Percentiles rank a stretch among this genome's conserved stretches.
These are phyloP conservation scores for Tricholoma terreum DNA, from an alignment of 768 basidiomycete species.

Conservation along the genomic window DNA sequence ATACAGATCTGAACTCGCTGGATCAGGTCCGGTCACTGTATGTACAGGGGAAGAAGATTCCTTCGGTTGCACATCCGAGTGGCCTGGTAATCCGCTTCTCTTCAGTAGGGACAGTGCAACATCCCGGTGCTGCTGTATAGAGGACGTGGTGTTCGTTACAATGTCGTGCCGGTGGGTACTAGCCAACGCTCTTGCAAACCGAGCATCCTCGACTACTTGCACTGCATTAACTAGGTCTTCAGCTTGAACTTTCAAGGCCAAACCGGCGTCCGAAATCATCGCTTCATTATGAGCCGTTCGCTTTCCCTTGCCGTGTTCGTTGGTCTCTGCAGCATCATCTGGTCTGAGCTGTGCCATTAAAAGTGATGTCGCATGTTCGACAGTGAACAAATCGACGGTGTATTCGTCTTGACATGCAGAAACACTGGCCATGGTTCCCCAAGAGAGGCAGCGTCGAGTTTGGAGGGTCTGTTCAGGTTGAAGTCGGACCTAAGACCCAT, in stretches of 20 bases:
- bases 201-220: conserved; percentile 31
- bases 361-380: conserved; percentile 1
- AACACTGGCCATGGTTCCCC: neutral
- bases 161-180: conserved; percentile 22
- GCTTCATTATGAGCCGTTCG: conserved; percentile 24
- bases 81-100: neutral
- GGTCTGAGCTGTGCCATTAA: neutral
- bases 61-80: neutral
- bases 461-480: neutral
- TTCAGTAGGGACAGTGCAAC: neutral
- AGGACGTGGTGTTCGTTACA: neutral
- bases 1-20: neutral
- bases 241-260: conserved; percentile 41
- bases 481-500: neutral
- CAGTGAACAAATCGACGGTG: neutral
- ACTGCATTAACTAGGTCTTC: conserved; percentile 31
- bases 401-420: neutral
- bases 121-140: neutral
- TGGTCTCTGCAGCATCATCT: neutral
- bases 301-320: conserved; percentile 35
- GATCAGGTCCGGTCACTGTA: neutral
- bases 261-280: conserved; percentile 39
- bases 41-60: neutral
- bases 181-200: conserved; percentile 39
- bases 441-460: neutral